Evolutionary conservation across 2,329 filamentous ascomycete genomes (phyloP).

Genomic region (Coniochaeta prunicola): DNA sequence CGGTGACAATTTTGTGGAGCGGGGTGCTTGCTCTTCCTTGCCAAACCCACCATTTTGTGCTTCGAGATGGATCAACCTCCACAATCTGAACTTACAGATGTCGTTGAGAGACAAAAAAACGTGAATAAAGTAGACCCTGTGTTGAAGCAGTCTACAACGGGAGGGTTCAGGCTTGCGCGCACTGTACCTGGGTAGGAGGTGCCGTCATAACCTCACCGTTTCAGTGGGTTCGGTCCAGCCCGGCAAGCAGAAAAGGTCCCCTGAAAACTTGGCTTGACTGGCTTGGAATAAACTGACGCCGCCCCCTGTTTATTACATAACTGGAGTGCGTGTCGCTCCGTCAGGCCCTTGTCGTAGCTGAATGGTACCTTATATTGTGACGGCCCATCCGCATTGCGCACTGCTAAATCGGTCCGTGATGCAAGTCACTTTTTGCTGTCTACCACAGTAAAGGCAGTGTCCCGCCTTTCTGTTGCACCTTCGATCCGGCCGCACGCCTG

Average conservation of each 20-base stretch:
- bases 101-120: too few species aligned
- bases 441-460: background rate
- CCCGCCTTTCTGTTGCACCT: conserved; percentile 1
- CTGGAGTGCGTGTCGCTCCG: background rate
- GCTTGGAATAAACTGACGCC: background rate
- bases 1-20: background rate
- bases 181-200: too few species aligned
- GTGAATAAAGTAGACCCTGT: too few species aligned
- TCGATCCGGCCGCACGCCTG: background rate
- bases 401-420: background rate
- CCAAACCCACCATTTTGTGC: background rate
- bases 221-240: background rate
- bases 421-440: background rate
- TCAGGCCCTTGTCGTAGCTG: background rate
- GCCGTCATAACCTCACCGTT: background rate
- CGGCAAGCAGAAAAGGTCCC: background rate
- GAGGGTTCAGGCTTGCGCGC: too few species aligned
- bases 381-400: background rate
- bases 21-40: background rate
- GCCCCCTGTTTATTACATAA: background rate
- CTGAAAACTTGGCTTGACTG: background rate
- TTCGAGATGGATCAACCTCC: too few species aligned
- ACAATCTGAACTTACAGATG: too few species aligned
- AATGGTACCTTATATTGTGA: background rate
- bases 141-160: too few species aligned